Evolutionary conservation across 2,329 filamentous ascomycete genomes (phyloP), one percentile per base, ranked within the genome.

Genomic region (Exophiala aquamarina): DNA sequence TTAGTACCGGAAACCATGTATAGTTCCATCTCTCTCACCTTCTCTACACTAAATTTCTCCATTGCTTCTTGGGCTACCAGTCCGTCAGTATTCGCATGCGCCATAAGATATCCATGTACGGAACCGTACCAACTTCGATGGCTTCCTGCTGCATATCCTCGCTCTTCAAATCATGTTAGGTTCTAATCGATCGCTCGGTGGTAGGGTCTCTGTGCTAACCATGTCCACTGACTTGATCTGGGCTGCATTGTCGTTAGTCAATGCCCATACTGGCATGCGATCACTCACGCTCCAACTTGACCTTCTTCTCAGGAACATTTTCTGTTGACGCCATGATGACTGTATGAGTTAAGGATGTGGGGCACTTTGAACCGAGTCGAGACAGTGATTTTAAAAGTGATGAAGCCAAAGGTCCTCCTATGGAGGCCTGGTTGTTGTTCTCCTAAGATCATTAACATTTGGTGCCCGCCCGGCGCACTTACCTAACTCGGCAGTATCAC

Each of bases 181-280:
- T 47, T 44, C 53, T 43, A 46, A 15, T n/a, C 20, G 19, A 10
- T 7, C 39, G 48, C 48, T 47, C 35, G 20, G 19, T n/a, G 48
- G 50, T 43, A 31, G 35, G 43, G 20, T 47, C 47, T 38, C 19
- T 46, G 19, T 26, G 44, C 36, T 41, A 44, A 97, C 93, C 93
- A 98, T 98, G 68, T 98, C 93, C 50, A 89, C 92, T 61, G 91
- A 95, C 78, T 98, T 98, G 72, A 98, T 85, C 74, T 95, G 90
- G 55, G 89, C 93, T 98, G 64, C 58, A n/a, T 8, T 14, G 32
- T n/a, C 6, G 17, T 34, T 34, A 34, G 32, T 34, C 13, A 34
- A 34, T 34, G 5, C 6, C 6, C 32, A 34, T 26, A 26, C n/a
- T 6, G 14, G 32, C 17, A 34, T n/a, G 32, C 13, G 13, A 18